phyloP scores from a whole-genome alignment of 805 yeast genomes.

The Yarrowia yakushimensis region DNA sequence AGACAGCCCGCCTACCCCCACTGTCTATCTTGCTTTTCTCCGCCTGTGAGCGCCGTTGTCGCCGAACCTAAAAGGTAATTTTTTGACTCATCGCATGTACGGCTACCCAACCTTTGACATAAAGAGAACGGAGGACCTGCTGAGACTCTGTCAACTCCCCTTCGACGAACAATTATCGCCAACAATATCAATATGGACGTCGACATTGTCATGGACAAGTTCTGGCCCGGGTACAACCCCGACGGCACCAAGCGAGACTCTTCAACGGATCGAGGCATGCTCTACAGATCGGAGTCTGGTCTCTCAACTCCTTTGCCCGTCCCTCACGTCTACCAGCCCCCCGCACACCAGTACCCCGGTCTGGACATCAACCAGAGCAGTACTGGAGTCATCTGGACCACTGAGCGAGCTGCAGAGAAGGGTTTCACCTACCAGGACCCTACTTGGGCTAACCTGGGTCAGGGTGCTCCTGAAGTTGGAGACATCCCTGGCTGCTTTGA shows the following conservation, averaged over 20 bases:
- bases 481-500: constrained; percentile 56
- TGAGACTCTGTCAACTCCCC: neutral
- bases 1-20: neutral
- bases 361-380: constrained; percentile 56
- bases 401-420: constrained; percentile 57
- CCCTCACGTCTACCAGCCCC: constrained; percentile 34
- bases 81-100: constrained; percentile 22
- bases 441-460: constrained; percentile 59
- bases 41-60: constrained; percentile 19
- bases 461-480: constrained; percentile 64
- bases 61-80: constrained; percentile 5
- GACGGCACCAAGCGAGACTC: constrained; percentile 22
- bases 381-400: constrained; percentile 63
- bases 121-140: neutral
- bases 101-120: constrained; percentile 12
- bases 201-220: constrained; percentile 22
- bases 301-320: constrained; percentile 34
- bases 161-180: neutral
- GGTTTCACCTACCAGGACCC: constrained; percentile 45
- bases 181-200: constrained; percentile 1
- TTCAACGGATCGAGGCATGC: constrained; percentile 7
- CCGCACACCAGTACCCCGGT: constrained; percentile 48
- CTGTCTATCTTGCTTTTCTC: constrained; percentile 8
- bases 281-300: constrained; percentile 32
- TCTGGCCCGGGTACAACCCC: constrained; percentile 25